Evolutionary conservation across 805 yeast species (phyloP).

Genomic region (Metschnikowia cubensis): DNA sequence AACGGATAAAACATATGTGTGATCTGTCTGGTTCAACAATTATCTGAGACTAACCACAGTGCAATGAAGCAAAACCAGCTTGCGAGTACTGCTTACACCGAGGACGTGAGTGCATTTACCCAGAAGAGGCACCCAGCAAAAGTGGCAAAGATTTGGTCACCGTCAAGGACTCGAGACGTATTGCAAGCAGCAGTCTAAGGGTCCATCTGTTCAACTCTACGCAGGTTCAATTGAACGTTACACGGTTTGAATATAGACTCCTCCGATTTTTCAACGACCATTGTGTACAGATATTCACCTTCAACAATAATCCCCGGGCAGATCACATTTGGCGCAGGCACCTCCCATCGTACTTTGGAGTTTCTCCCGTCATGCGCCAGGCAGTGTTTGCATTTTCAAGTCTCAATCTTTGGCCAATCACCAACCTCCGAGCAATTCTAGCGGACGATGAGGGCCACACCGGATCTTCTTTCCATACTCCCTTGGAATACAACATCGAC

Average conservation of each 20-base stretch:
- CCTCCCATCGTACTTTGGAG: constrained; percentile 25
- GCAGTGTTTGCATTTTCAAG: constrained; percentile 24
- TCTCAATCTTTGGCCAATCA: constrained; percentile 23
- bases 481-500: not conserved
- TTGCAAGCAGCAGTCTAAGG: not conserved
- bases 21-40: no score
- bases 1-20: no score
- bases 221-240: constrained; percentile 20
- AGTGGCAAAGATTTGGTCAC: not conserved
- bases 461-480: not conserved
- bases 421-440: constrained; percentile 15
- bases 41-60: constrained; percentile 22
- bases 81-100: constrained; percentile 35
- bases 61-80: constrained; percentile 28
- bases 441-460: constrained; percentile 6
- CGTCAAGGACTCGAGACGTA: no score
- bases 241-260: constrained; percentile 24
- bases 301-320: constrained; percentile 19
- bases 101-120: constrained; percentile 24
- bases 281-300: constrained; percentile 27
- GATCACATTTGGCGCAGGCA: constrained; percentile 24
- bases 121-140: constrained; percentile 2
- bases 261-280: constrained; percentile 26
- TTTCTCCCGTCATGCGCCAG: constrained; percentile 25
- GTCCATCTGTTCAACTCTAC: constrained; percentile 13